Evolutionary conservation across 305 asterid species (phyloP).

Genomic region (Salvia sclarea): DNA sequence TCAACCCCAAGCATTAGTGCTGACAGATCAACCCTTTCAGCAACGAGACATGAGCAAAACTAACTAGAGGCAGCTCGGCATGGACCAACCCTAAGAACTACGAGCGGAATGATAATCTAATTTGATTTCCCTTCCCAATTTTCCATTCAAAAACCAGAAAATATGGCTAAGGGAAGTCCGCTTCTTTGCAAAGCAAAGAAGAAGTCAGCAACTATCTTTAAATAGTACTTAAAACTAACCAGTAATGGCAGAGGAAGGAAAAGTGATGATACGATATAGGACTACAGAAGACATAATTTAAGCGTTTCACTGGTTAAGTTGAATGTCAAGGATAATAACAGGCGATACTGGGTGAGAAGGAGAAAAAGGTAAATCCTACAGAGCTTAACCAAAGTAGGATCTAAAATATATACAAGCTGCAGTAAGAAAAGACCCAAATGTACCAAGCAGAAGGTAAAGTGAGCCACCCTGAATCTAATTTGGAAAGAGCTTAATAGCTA

Average conservation of each 20-base stretch:
- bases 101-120: constrained; percentile 28
- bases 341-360: not conserved
- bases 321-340: constrained; percentile 22
- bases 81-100: constrained; percentile 29
- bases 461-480: constrained; percentile 28
- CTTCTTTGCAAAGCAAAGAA: constrained; percentile 34
- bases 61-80: constrained; percentile 26
- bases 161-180: constrained; percentile 38
- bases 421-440: constrained; percentile 6
- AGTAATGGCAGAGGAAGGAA: not conserved
- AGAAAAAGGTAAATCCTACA: not conserved
- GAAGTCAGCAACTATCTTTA: constrained; percentile 34
- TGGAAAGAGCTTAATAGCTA: constrained; percentile 10
- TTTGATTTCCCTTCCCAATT: constrained; percentile 43
- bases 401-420: constrained; percentile 44
- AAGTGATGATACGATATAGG: not conserved
- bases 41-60: constrained; percentile 15
- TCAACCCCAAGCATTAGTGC: constrained; percentile 29
- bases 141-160: constrained; percentile 58
- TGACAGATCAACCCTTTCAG: constrained; percentile 27
- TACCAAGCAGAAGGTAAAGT: not conserved
- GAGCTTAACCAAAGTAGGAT: constrained; percentile 10
- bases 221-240: constrained; percentile 1
- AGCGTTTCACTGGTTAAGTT: constrained; percentile 7
- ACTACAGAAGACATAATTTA: constrained; percentile 6